Conservation (phyloP, 108 stramenopile genomes). For the Parietichytrium sp. region DNA sequence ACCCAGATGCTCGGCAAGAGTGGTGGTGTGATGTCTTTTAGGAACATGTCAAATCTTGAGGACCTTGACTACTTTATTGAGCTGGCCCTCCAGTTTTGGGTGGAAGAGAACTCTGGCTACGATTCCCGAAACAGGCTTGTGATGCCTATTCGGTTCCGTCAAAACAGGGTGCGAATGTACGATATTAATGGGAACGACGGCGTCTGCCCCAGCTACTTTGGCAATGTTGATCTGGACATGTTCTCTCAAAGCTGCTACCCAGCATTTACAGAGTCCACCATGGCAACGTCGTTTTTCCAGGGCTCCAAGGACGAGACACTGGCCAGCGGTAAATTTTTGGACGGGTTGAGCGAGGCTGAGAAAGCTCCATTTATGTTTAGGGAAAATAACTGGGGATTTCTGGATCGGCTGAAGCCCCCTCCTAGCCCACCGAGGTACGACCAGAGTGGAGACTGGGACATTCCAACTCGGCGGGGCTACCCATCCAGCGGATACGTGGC, state of each 20-base stretch:
- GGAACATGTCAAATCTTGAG: not conserved
- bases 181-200: not conserved
- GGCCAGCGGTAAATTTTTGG: too few species aligned
- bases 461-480: too few species aligned
- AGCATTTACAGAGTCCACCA: not conserved
- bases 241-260: not conserved
- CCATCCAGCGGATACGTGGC: not conserved
- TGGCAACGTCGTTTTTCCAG: not conserved
- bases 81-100: not conserved
- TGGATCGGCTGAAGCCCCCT: not conserved
- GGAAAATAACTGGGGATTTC: not conserved
- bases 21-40: not conserved
- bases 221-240: not conserved
- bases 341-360: not conserved
- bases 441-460: not conserved
- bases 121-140: not conserved
- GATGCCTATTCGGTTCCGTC: conserved; percentile 13
- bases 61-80: not conserved
- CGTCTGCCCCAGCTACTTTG: not conserved
- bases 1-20: not conserved
- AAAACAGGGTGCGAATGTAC: not conserved
- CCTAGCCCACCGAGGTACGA: not conserved
- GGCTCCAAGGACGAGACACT: not conserved
- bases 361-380: not conserved
- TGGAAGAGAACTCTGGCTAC: not conserved